phyloP scores from a whole-genome alignment of 2,329 filamentous ascomycete genomes.

The Intubia oerlemansii region DNA sequence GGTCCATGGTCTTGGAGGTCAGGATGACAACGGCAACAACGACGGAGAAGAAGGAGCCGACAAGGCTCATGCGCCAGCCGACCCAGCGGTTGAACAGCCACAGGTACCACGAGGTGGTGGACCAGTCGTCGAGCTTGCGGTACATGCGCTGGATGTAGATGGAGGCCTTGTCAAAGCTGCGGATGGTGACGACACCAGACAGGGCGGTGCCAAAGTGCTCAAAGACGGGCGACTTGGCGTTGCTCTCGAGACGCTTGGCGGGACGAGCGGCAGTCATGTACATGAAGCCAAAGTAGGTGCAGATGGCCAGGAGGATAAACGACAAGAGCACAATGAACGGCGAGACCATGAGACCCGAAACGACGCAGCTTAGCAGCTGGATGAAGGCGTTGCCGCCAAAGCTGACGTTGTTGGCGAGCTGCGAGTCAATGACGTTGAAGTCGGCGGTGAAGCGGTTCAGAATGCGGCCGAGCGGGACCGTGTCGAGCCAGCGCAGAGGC shows the following conservation, averaged over 20 bases:
- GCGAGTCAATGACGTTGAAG: conserved; percentile 52
- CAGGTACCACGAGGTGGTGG: conserved; percentile 41
- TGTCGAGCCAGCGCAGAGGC: conserved; percentile 62
- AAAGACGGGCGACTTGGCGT: conserved; percentile 57
- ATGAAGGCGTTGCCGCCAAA: conserved; percentile 39
- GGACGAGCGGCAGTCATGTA: conserved; percentile 56
- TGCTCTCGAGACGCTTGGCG: conserved; percentile 58
- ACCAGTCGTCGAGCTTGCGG: conserved; percentile 44
- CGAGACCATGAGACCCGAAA: conserved; percentile 47
- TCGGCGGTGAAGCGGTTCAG: conserved; percentile 62
- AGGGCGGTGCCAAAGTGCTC: conserved; percentile 59
- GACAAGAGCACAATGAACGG: conserved; percentile 43
- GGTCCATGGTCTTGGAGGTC: conserved; percentile 36
- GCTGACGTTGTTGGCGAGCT: conserved; percentile 39
- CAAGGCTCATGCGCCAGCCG: conserved; percentile 45
- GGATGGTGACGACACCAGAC: conserved; percentile 52
- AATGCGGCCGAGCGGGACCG: conserved; percentile 54
- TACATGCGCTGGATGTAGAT: conserved; percentile 52
- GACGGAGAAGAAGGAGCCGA: conserved; percentile 48
- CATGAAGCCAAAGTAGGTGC: conserved; percentile 31
- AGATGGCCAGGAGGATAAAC: conserved; percentile 31
- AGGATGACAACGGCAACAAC: conserved; percentile 45
- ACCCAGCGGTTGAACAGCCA: conserved; percentile 64
- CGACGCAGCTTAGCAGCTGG: conserved; percentile 40
- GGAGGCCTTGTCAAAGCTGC: conserved; percentile 48